A percentile compares a stretch with the other conserved stretches of the same genome.
These are phyloP conservation scores for Talaromyces trachyspermus DNA, from an alignment of 495 filamentous ascomycete species.

Conservation along the genomic window DNA sequence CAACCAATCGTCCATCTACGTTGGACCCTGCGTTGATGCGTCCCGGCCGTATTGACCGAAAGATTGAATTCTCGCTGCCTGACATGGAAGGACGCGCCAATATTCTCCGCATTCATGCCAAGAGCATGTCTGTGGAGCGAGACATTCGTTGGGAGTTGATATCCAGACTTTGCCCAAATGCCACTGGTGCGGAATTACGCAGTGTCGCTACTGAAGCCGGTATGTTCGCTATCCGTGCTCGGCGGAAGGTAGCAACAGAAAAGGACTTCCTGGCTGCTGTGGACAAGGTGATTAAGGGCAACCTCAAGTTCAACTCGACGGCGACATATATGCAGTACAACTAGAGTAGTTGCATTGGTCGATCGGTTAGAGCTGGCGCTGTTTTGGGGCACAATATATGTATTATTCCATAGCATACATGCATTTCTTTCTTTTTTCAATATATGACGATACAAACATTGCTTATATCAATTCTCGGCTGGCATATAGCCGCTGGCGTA, in stretches of 20 bases:
- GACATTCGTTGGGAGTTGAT: constrained; percentile 99
- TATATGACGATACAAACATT: not conserved
- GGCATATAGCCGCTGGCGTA: constrained; percentile 3
- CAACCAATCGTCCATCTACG: constrained; percentile 93
- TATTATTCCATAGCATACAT: constrained; percentile 10
- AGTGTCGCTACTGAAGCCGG: constrained; percentile 99
- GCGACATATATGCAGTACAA: constrained; percentile 99
- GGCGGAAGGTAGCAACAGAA: constrained; percentile 97
- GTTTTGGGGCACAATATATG: constrained; percentile 6
- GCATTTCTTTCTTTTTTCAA: not conserved
- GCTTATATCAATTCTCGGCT: constrained; percentile 1
- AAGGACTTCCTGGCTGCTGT: constrained; percentile 98
- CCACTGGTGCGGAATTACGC: constrained; percentile 86
- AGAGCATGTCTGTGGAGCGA: constrained; percentile 98
- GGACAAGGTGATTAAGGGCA: constrained; percentile 99
- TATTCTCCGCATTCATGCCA: constrained; percentile 95
- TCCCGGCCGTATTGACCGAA: constrained; percentile 94
- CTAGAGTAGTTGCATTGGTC: constrained; percentile 41
- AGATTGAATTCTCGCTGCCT: constrained; percentile 96
- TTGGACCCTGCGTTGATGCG: constrained; percentile 95
- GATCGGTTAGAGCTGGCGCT: constrained; percentile 5
- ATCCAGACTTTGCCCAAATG: constrained; percentile 91
- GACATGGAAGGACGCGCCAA: constrained; percentile 96
- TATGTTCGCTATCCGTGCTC: constrained; percentile 96
- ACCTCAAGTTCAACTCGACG: constrained; percentile 98